Evolutionary conservation across 768 basidiomycete species (phyloP).

Genomic region (Stropharia rugosoannulata): DNA sequence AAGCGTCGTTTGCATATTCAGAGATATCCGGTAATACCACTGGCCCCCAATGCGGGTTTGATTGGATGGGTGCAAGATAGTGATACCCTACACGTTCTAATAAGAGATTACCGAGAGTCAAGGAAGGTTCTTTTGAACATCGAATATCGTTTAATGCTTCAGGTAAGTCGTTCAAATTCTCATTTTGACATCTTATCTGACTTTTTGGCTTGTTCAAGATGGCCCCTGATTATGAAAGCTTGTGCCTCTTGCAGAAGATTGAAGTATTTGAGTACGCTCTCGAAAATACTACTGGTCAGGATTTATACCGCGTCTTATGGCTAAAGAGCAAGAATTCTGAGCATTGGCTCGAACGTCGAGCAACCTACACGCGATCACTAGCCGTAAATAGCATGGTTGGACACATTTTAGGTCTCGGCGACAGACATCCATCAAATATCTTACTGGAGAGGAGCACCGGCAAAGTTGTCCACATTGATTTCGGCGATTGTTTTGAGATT

Average conservation of each 20-base stretch:
- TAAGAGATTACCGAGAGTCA: constrained; percentile 94
- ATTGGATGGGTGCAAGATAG: constrained; percentile 95
- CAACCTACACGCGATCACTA: constrained; percentile 93
- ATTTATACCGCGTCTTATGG: constrained; percentile 96
- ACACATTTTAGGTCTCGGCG: constrained; percentile 95
- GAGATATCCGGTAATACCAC: constrained; percentile 86
- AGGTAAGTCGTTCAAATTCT: constrained; percentile 48
- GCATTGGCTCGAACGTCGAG: constrained; percentile 95
- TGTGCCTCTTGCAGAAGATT: constrained; percentile 94
- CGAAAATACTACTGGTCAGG: constrained; percentile 98
- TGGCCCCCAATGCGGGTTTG: constrained; percentile 94
- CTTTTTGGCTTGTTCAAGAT: constrained; percentile 54
- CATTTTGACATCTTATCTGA: constrained; percentile 3
- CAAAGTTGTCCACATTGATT: constrained; percentile 95
- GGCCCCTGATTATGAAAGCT: constrained; percentile 97
- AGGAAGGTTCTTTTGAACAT: constrained; percentile 97
- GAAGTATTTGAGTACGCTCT: constrained; percentile 99
- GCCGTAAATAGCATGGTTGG: constrained; percentile 99
- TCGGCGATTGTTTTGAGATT: constrained; percentile 98
- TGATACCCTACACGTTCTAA: constrained; percentile 94
- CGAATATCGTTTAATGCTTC: constrained; percentile 98
- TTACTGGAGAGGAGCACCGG: constrained; percentile 90
- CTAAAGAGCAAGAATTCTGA: constrained; percentile 94
- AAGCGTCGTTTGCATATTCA: constrained; percentile 95
- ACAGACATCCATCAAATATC: constrained; percentile 95